phyloP scores from a whole-genome alignment of 2,329 filamentous ascomycete species.

The Ophiostoma quercus region DNA sequence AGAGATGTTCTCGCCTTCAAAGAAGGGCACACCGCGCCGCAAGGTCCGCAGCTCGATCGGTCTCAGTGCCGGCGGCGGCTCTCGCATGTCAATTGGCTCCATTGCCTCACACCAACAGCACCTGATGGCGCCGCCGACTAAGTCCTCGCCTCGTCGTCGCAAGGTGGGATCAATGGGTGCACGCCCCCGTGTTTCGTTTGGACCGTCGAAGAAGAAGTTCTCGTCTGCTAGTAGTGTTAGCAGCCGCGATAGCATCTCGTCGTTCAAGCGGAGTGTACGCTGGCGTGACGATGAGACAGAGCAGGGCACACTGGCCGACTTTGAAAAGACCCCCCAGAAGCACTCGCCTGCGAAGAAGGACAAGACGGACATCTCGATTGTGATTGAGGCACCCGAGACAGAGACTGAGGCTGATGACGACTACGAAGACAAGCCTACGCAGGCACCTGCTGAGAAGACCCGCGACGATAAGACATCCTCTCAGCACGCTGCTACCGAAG shows the following conservation, averaged over 20 bases:
- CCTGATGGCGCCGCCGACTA: slow-evolving; percentile 59
- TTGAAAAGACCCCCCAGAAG: slow-evolving; percentile 81
- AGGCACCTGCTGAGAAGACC: not conserved
- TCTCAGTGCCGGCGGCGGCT: slow-evolving; percentile 30
- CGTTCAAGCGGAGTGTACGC: slow-evolving; percentile 69
- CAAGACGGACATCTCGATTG: slow-evolving; percentile 15
- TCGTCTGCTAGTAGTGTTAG: slow-evolving; percentile 32
- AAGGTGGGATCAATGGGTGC: slow-evolving; percentile 52
- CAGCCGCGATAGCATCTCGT: slow-evolving; percentile 19
- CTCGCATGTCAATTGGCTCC: slow-evolving; percentile 7
- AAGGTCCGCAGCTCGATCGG: slow-evolving; percentile 44
- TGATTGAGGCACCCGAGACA: slow-evolving; percentile 1
- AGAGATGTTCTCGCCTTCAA: slow-evolving; percentile 65
- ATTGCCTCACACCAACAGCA: slow-evolving; percentile 26
- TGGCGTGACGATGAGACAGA: slow-evolving; percentile 88
- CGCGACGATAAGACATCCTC: slow-evolving; percentile 9
- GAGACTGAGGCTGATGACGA: slow-evolving; percentile 8
- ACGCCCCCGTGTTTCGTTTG: slow-evolving; percentile 72
- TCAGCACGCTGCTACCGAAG: not conserved
- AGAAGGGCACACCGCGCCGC: slow-evolving; percentile 71
- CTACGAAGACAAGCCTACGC: not conserved
- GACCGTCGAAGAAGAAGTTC: slow-evolving; percentile 71
- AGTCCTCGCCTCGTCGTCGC: slow-evolving; percentile 73
- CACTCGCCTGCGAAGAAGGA: slow-evolving; percentile 46
- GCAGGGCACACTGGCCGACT: slow-evolving; percentile 80